Percentiles rank a stretch among this genome's conserved stretches.
phyloP scores from a whole-genome alignment of 495 filamentous ascomycete genomes.

The Daldinia bambusicola region DNA sequence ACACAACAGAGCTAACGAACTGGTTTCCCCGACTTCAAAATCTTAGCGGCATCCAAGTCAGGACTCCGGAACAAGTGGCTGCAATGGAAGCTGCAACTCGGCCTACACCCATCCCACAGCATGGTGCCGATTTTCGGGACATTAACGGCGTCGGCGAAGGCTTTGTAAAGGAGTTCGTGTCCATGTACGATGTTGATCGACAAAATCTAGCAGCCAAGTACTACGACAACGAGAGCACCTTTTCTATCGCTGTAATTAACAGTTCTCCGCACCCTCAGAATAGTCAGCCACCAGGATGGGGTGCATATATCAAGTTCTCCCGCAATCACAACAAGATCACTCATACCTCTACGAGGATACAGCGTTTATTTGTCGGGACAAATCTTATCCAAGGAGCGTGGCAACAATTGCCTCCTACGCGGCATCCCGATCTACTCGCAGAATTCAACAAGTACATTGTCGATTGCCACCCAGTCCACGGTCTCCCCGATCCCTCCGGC shows the following conservation, averaged over 20 bases:
- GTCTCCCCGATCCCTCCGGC: conserved; percentile 75
- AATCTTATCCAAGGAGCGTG: conserved; percentile 75
- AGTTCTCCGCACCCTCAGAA: conserved; percentile 63
- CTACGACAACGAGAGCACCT: conserved; percentile 82
- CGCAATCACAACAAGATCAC: conserved; percentile 80
- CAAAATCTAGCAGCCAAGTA: conserved; percentile 67
- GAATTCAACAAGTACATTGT: conserved; percentile 77
- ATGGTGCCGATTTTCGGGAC: conserved; percentile 77
- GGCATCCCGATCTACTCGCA: conserved; percentile 73
- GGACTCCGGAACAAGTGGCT: conserved; percentile 73
- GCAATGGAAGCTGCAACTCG: conserved; percentile 50
- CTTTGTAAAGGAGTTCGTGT: conserved; percentile 79
- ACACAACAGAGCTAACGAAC: conserved; percentile 74
- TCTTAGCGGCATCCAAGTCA: conserved; percentile 75
- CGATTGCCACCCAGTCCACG: conserved; percentile 80
- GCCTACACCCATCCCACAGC: conserved; percentile 73
- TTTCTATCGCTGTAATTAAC: conserved; percentile 79
- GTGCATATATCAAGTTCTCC: conserved; percentile 79
- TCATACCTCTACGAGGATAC: conserved; percentile 65
- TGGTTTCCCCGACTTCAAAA: conserved; percentile 83
- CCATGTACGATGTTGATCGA: conserved; percentile 78
- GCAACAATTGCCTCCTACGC: conserved; percentile 74
- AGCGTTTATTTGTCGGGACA: conserved; percentile 71
- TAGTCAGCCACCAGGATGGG: conserved; percentile 65
- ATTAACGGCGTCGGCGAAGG: conserved; percentile 75